Conservation (phyloP, 2,329 filamentous ascomycete species). For the Ambrosiella beaveri region DNA sequence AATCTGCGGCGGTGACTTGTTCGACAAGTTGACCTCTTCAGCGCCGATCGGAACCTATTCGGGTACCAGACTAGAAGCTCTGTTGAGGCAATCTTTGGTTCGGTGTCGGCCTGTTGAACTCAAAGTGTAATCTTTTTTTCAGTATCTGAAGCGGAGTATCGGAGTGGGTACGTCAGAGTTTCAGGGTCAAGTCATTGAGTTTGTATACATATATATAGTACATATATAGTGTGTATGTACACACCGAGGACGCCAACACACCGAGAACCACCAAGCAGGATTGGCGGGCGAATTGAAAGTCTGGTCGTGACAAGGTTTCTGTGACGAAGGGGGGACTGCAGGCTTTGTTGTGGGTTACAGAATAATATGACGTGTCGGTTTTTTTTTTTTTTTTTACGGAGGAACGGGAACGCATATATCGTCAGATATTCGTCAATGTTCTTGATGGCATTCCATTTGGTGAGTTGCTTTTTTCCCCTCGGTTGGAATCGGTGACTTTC, state of each 20-base stretch:
- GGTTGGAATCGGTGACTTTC: too few species aligned
- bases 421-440: background rate
- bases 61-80: background rate
- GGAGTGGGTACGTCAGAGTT: background rate
- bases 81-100: background rate
- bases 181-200: background rate
- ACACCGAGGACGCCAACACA: too few species aligned
- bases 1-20: background rate
- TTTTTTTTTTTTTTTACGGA: background rate
- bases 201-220: background rate
- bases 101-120: background rate
- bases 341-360: background rate
- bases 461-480: too few species aligned
- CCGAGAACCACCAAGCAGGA: too few species aligned
- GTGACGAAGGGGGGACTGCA: background rate
- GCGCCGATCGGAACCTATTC: background rate
- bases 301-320: background rate
- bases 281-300: background rate
- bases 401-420: background rate
- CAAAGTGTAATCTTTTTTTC: background rate
- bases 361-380: background rate
- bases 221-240: too few species aligned
- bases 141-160: background rate
- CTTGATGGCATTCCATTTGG: background rate
- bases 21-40: background rate